phyloP scores from a whole-genome alignment of 2,329 filamentous ascomycete species.

The Cladophialophora carrionii region DNA sequence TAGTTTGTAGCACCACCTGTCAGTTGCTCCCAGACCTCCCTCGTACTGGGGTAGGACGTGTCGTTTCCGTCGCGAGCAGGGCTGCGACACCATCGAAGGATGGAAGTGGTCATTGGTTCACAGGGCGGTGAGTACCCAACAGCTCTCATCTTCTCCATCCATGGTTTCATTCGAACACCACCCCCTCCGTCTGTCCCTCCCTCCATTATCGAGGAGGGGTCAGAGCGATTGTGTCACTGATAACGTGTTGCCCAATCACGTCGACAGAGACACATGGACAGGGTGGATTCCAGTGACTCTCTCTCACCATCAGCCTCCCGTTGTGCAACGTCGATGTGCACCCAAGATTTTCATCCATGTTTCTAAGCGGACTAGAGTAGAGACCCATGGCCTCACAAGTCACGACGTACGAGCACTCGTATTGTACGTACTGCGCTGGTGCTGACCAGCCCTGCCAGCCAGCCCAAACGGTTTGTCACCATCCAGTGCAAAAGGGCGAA shows the following conservation, averaged over 20 bases:
- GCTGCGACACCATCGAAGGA: not conserved
- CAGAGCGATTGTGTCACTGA: conserved; percentile 22
- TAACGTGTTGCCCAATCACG: conserved; percentile 9
- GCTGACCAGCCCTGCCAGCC: conserved; percentile 10
- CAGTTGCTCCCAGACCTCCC: not conserved
- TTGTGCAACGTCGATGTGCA: conserved; percentile 11
- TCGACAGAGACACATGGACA: not conserved
- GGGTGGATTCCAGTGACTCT: not conserved
- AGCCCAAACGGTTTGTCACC: not conserved
- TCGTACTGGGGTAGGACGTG: not conserved
- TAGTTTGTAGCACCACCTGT: conserved; percentile 20
- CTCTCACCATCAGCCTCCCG: conserved; percentile 11
- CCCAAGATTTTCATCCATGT: conserved; percentile 6
- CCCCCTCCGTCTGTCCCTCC: not conserved
- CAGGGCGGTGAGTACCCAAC: not conserved
- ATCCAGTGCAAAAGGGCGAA: too few species aligned
- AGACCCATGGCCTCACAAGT: not conserved
- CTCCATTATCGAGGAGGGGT: not conserved
- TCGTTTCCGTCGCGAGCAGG: not conserved
- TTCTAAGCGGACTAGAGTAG: conserved; percentile 11
- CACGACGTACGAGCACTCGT: conserved; percentile 1
- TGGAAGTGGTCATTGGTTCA: conserved; percentile 1
- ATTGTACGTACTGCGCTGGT: conserved; percentile 6
- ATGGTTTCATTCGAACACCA: not conserved
- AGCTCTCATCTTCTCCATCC: not conserved